Base-by-base conservation (phyloP, 1,284 basidiomycete species). In the Takashimella koratensis region DNA sequence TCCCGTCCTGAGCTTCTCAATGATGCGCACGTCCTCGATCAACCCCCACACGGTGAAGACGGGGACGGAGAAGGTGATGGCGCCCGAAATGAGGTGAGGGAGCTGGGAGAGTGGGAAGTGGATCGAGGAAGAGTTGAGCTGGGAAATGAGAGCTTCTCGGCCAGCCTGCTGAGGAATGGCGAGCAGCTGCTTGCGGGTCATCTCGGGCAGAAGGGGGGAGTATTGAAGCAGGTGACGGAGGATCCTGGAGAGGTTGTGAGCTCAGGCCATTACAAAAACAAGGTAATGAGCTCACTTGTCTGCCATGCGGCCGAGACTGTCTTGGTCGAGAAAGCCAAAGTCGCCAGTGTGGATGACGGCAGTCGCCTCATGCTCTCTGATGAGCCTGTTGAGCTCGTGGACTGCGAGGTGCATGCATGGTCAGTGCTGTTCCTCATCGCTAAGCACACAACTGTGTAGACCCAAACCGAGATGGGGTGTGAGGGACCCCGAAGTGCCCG, bases 271-370 rank as follows among this genome's bases (percentile, higher is more conserved):
- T 21, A 2, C 47, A 30, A 16, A 30, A 22, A 21, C 27, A 25
- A 43, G 40, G 23, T n/a, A 3, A 41, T 20, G 10, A 2, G 63
- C 77, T 63, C 58, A 81, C 79, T 90, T 84, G 81, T 96, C 93
- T 68, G 88, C 90, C 79, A 98, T 95, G 60, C 90, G 82, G 40
- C 88, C 87, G 51, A 96, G 79, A 72, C 88, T 92, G 56, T 83
- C 82, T 20, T 82, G 79, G 74, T 93, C 91, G 76, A 96, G 96
- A 77, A 98, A 97, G 54, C 96, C 96, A 85, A 98, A 98, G 80
- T 99, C 96, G 53, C 96, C 96, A 0, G 94, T 97, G 76, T 98
- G 95, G 59, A 99, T 90, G 74, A 98, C 88, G 20, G 93, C 95
- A 56, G 87, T 84, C n/a, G 91, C 92, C 68, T 87, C 86, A 53